Evolutionary conservation across 768 basidiomycete species (phyloP).

Genomic region (Tricholoma bakamatsutake): DNA sequence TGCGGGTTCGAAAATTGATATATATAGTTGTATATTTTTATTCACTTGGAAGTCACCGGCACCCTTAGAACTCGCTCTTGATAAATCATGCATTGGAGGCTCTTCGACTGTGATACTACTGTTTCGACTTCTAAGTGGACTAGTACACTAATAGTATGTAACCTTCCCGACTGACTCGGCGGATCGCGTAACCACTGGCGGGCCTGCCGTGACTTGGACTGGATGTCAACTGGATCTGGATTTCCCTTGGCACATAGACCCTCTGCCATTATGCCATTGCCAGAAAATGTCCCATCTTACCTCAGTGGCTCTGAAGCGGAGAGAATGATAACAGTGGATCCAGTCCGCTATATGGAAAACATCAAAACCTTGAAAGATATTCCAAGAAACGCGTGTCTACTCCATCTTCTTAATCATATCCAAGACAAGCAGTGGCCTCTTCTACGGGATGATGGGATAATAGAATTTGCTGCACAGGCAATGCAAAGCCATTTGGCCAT

Average conservation of each 20-base stretch:
- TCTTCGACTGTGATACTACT: too few species aligned
- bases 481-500: not conserved
- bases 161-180: too few species aligned
- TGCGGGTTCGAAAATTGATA: not conserved
- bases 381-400: not conserved
- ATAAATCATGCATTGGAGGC: too few species aligned
- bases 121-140: too few species aligned
- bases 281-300: not conserved
- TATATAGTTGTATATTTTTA: too few species aligned
- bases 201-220: too few species aligned
- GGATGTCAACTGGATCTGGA: too few species aligned
- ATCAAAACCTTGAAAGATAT: not conserved
- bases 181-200: too few species aligned
- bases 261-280: not conserved
- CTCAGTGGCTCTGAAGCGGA: not conserved
- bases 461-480: not conserved
- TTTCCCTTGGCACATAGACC: not conserved
- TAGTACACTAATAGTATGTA: too few species aligned
- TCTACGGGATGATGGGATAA: not conserved
- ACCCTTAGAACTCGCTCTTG: too few species aligned
- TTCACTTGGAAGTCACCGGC: too few species aligned
- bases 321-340: not conserved
- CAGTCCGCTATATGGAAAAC: not conserved
- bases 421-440: not conserved
- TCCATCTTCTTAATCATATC: not conserved